Evolutionary conservation across 2,329 filamentous ascomycete species (phyloP).

Genomic region (Pseudogymnoascus sp.): DNA sequence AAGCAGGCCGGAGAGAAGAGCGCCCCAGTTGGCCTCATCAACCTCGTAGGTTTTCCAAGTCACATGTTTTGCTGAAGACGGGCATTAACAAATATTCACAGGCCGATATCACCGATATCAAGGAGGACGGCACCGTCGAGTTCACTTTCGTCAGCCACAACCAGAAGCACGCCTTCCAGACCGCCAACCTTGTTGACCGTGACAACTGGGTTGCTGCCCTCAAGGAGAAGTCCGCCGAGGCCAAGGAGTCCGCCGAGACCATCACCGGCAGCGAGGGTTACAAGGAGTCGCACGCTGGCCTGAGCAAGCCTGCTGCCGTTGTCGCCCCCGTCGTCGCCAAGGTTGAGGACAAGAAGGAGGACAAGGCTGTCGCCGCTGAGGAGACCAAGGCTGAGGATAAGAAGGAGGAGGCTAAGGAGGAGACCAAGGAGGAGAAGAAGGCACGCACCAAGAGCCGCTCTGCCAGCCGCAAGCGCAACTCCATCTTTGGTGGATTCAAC

Average conservation of each 20-base stretch:
- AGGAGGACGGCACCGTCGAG: slow-evolving; percentile 70
- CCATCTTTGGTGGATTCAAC: slow-evolving; percentile 53
- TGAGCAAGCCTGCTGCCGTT: slow-evolving; percentile 35
- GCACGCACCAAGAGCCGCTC: slow-evolving; percentile 57
- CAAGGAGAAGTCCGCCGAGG: slow-evolving; percentile 75
- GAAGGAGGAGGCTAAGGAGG: slow-evolving; percentile 26
- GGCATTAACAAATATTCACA: slow-evolving; percentile 31
- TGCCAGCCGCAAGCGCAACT: slow-evolving; percentile 57
- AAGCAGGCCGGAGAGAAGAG: slow-evolving; percentile 71
- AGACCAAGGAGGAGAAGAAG: slow-evolving; percentile 42
- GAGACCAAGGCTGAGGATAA: slow-evolving; percentile 32
- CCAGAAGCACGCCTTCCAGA: slow-evolving; percentile 94
- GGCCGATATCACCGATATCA: slow-evolving; percentile 54
- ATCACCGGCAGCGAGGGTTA: slow-evolving; percentile 77
- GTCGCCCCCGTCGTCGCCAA: slow-evolving; percentile 27
- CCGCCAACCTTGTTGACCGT: slow-evolving; percentile 64
- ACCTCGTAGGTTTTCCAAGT: slow-evolving; percentile 56
- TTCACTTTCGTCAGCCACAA: slow-evolving; percentile 80
- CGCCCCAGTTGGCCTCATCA: slow-evolving; percentile 72
- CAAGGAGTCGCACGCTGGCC: slow-evolving; percentile 50
- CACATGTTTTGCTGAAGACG: neutral
- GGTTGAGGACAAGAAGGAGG: slow-evolving; percentile 27
- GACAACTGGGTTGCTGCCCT: slow-evolving; percentile 86
- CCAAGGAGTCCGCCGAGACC: slow-evolving; percentile 68
- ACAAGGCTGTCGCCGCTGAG: slow-evolving; percentile 26